Percentiles rank a stretch among this genome's conserved stretches.
phyloP scores from a whole-genome alignment of 2,329 filamentous ascomycete species.

The Dryadomyces quercus-mongolicae region DNA sequence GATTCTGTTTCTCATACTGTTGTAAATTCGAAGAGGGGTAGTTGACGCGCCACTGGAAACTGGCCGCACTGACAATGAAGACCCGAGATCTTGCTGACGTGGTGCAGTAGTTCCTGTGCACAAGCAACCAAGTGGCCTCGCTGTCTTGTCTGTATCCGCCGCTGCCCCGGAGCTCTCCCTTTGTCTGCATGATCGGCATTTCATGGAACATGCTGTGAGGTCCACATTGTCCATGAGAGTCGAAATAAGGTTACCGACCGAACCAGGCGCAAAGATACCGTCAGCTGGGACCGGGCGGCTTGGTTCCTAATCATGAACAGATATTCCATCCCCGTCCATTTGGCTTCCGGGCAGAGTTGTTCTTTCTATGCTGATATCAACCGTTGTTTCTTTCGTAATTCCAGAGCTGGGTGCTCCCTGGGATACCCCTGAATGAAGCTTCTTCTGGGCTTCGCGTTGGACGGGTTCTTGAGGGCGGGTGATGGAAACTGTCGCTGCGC shows the following conservation, averaged over 20 bases:
- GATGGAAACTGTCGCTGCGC: no score
- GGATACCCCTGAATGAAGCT: background rate
- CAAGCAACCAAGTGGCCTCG: background rate
- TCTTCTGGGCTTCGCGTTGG: no score
- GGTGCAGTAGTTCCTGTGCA: background rate
- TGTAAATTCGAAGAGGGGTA: background rate
- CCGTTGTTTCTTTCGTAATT: background rate
- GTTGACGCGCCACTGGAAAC: background rate
- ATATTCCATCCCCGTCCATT: background rate
- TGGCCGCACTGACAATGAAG: background rate
- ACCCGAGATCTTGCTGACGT: background rate
- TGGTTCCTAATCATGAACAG: no score
- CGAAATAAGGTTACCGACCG: background rate
- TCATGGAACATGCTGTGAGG: background rate
- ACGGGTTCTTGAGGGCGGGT: no score
- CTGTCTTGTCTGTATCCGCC: background rate
- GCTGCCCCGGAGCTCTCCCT: background rate
- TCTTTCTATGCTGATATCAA: background rate
- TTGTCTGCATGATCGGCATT: background rate
- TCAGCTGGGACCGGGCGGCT: background rate
- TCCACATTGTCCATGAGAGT: background rate
- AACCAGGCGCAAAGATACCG: background rate
- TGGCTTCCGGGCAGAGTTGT: background rate
- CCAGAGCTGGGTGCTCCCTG: no score
- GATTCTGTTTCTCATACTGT: background rate